Evolutionary conservation across 306 rosid species (phyloP).

Genomic region (Quercus bicolor): DNA sequence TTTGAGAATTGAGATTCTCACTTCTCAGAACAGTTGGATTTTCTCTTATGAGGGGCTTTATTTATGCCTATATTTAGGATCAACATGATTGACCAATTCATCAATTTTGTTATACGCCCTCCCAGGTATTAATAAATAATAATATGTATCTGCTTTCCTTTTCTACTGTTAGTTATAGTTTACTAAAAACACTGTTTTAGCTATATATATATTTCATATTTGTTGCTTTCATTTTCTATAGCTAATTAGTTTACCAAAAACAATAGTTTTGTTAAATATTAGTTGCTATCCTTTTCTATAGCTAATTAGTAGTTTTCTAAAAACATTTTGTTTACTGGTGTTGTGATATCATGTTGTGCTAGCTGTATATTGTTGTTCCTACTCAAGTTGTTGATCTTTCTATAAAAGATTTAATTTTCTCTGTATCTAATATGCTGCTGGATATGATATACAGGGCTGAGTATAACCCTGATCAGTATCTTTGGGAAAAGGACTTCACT

Average conservation of each 20-base stretch:
- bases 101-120: slow-evolving; percentile 93
- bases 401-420: slow-evolving; percentile 5
- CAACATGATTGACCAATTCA: slow-evolving; percentile 92
- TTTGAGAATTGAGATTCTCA: slow-evolving; percentile 21
- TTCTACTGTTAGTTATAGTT: no score
- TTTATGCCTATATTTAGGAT: slow-evolving; percentile 33
- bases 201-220: no score
- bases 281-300: neutral
- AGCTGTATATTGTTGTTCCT: neutral
- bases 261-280: no score
- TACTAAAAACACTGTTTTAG: no score
- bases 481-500: slow-evolving; percentile 87
- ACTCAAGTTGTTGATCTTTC: slow-evolving; percentile 14
- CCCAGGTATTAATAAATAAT: slow-evolving; percentile 58
- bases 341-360: neutral
- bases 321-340: no score
- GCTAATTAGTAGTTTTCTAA: no score
- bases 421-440: slow-evolving; percentile 21
- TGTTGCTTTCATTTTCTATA: neutral
- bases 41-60: slow-evolving; percentile 48
- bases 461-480: slow-evolving; percentile 88
- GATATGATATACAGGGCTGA: slow-evolving; percentile 66
- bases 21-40: slow-evolving; percentile 27
- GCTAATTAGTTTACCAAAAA: no score
- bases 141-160: slow-evolving; percentile 5